A percentile compares a stretch with the other conserved stretches of the same genome.
Conservation (phyloP, 495 filamentous ascomycete species). For the Amniculicola lignicola region DNA sequence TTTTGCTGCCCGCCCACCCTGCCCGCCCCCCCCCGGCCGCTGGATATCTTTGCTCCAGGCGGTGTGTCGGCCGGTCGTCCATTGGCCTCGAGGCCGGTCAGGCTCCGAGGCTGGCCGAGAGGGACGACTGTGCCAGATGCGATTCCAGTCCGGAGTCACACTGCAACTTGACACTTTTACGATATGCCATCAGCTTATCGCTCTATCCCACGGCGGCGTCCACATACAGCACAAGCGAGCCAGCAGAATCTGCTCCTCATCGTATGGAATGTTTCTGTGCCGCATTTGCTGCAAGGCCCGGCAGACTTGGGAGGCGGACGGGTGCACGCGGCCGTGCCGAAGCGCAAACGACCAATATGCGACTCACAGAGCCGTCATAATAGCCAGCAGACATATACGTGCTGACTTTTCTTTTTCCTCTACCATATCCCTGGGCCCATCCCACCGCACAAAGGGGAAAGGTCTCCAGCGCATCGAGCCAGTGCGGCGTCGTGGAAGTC, state of each 20-base stretch:
- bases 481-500: not conserved
- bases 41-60: constrained; percentile 18
- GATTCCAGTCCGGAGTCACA: not conserved
- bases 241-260: not conserved
- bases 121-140: not conserved
- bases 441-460: constrained; percentile 2
- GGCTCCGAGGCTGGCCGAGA: constrained; percentile 19
- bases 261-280: not conserved
- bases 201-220: constrained; percentile 24
- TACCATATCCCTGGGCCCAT: constrained; percentile 1
- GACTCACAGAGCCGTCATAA: not conserved
- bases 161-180: constrained; percentile 14
- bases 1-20: constrained; percentile 16
- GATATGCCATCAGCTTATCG: constrained; percentile 31
- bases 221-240: constrained; percentile 5
- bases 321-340: constrained; percentile 6
- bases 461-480: not conserved
- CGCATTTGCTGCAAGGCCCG: constrained; percentile 8
- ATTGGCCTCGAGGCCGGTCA: constrained; percentile 18
- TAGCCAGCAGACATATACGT: not conserved
- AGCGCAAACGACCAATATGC: not conserved
- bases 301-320: not conserved
- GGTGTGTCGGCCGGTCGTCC: constrained; percentile 10
- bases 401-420: constrained; percentile 7
- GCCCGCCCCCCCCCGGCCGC: not conserved